Evolutionary conservation across 2,329 filamentous ascomycete species (phyloP).

Genomic region (Verticillium nubilum): DNA sequence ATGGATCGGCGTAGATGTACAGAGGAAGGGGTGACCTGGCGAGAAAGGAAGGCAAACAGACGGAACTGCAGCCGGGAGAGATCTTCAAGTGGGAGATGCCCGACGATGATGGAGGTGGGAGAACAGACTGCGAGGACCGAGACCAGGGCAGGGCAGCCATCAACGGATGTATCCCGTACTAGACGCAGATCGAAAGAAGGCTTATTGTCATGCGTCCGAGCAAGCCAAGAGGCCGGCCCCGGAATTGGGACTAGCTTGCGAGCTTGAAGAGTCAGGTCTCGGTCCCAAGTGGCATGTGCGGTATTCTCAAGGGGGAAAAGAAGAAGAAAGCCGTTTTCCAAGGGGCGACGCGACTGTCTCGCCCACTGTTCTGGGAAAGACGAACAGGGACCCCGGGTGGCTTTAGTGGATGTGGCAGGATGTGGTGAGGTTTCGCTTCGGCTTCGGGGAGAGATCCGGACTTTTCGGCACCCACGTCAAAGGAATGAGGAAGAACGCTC

Average conservation of each 20-base stretch:
- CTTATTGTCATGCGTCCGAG: constrained; percentile 9
- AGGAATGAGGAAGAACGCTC: background rate
- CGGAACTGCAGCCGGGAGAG: background rate
- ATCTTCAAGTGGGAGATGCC: background rate
- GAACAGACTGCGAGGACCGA: background rate
- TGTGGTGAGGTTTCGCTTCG: background rate
- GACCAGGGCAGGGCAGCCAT: background rate
- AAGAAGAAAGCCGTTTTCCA: background rate
- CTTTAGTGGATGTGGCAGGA: background rate
- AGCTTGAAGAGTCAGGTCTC: constrained; percentile 11
- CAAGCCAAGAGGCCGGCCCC: constrained; percentile 6
- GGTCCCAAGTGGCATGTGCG: constrained; percentile 1
- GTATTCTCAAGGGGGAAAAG: background rate
- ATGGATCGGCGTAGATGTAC: background rate
- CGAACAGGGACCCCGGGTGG: background rate
- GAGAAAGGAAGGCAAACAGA: background rate
- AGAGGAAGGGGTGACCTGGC: background rate
- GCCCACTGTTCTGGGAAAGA: background rate
- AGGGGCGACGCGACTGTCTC: background rate
- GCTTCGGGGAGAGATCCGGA: background rate
- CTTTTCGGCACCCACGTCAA: background rate
- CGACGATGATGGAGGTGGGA: background rate
- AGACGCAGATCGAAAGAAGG: constrained; percentile 2
- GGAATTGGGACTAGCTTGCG: constrained; percentile 12
- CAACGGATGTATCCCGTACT: background rate